phyloP scores from a whole-genome alignment of 345 rosid genomes.

The Pseudoturritis turrita region DNA sequence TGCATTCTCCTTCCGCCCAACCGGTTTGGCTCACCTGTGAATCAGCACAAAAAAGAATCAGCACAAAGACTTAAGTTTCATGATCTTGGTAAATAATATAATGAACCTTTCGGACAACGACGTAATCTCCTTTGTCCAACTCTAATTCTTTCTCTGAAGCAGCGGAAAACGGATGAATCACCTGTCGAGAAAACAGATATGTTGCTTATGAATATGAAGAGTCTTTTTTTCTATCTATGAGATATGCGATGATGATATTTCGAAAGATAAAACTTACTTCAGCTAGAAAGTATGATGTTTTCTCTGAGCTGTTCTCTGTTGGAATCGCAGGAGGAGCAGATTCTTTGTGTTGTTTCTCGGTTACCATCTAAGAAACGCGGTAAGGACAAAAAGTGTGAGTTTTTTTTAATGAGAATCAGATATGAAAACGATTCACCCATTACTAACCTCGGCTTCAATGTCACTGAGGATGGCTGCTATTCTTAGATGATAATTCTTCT shows the following conservation, averaged over 20 bases:
- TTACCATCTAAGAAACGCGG: constrained; percentile 61
- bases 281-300: constrained; percentile 73
- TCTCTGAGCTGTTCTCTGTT: constrained; percentile 56
- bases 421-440: background rate
- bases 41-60: background rate
- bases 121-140: constrained; percentile 75
- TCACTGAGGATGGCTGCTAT: constrained; percentile 88
- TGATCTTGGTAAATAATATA: background rate
- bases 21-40: constrained; percentile 72
- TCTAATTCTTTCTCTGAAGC: constrained; percentile 89
- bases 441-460: constrained; percentile 95
- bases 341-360: constrained; percentile 91
- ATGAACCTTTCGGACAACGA: constrained; percentile 86
- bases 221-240: background rate
- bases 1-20: constrained; percentile 98
- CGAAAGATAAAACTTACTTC: constrained; percentile 55
- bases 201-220: background rate
- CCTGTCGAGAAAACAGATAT: constrained; percentile 46
- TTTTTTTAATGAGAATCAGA: background rate
- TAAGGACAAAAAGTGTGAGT: constrained; percentile 1
- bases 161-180: constrained; percentile 55
- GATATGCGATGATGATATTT: background rate
- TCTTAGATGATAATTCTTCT: constrained; percentile 76
- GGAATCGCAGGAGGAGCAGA: constrained; percentile 85
- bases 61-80: background rate